phyloP scores from a whole-genome alignment of 176 grass and related monocot genomes.

The Eleusine coracana region DNA sequence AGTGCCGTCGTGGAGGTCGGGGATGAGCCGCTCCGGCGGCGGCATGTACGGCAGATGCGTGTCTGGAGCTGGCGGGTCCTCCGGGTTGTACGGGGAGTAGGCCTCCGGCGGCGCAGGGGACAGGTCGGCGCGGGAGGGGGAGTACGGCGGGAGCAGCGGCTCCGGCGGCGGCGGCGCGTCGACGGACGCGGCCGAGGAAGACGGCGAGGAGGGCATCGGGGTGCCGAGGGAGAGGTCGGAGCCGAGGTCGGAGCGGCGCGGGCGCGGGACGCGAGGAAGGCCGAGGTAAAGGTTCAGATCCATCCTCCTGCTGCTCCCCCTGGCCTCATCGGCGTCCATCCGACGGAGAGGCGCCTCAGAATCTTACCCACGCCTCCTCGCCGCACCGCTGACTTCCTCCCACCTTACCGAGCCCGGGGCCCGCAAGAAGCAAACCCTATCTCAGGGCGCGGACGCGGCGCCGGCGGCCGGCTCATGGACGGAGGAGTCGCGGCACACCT shows the following conservation, averaged over 20 bases:
- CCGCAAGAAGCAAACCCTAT: constrained; percentile 48
- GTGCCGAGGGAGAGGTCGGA: constrained; percentile 92
- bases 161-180: constrained; percentile 51
- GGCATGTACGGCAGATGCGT: constrained; percentile 40
- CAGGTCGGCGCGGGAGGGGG: constrained; percentile 29
- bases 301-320: constrained; percentile 67
- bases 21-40: constrained; percentile 16
- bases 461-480: neutral
- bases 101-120: constrained; percentile 40
- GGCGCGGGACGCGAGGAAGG: constrained; percentile 69
- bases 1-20: constrained; percentile 36
- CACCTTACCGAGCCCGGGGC: constrained; percentile 30
- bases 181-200: constrained; percentile 63
- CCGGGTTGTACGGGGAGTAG: constrained; percentile 61
- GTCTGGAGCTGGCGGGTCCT: constrained; percentile 41
- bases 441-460: neutral
- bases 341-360: constrained; percentile 18
- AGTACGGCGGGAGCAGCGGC: constrained; percentile 39
- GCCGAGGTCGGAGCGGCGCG: constrained; percentile 78
- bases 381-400: constrained; percentile 4
- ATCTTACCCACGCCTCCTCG: neutral
- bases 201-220: constrained; percentile 71
- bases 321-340: constrained; percentile 68
- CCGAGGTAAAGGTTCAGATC: constrained; percentile 99
- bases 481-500: neutral